Conservation (phyloP, 2,329 filamentous ascomycete genomes). For the Zymoseptoria crescenta region DNA sequence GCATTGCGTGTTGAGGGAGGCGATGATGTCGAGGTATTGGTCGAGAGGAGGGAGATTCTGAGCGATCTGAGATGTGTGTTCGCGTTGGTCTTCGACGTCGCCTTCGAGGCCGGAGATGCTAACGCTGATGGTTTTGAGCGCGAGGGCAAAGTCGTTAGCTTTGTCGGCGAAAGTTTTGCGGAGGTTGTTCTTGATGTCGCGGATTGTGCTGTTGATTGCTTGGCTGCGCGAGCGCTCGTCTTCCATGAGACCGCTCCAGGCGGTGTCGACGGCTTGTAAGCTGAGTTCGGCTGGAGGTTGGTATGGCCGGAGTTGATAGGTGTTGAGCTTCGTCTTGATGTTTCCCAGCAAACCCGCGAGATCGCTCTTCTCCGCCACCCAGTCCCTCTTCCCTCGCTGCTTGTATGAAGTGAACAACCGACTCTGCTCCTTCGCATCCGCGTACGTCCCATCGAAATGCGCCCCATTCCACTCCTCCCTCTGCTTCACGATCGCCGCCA, state of each 20-base stretch:
- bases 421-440: slow-evolving; percentile 82
- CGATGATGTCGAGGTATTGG: slow-evolving; percentile 81
- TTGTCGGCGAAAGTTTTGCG: slow-evolving; percentile 93
- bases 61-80: slow-evolving; percentile 77
- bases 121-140: slow-evolving; percentile 86
- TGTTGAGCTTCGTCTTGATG: slow-evolving; percentile 97
- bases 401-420: slow-evolving; percentile 82
- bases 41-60: slow-evolving; percentile 84
- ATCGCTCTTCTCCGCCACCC: slow-evolving; percentile 97
- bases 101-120: slow-evolving; percentile 96
- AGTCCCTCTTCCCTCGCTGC: slow-evolving; percentile 78
- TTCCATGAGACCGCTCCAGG: slow-evolving; percentile 72
- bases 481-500: slow-evolving; percentile 67
- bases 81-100: slow-evolving; percentile 88
- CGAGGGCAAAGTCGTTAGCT: slow-evolving; percentile 94
- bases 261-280: slow-evolving; percentile 70
- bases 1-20: slow-evolving; percentile 77
- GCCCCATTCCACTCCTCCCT: slow-evolving; percentile 68
- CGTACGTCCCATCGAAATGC: slow-evolving; percentile 83
- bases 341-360: slow-evolving; percentile 87
- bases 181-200: slow-evolving; percentile 95
- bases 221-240: slow-evolving; percentile 84
- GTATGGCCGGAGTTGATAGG: slow-evolving; percentile 84
- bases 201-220: slow-evolving; percentile 94
- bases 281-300: slow-evolving; percentile 79